A percentile compares a stretch with the other conserved stretches of the same genome.
Evolutionary conservation across 2,329 filamentous ascomycete genomes (phyloP).

Genomic region (Claviceps sp.): DNA sequence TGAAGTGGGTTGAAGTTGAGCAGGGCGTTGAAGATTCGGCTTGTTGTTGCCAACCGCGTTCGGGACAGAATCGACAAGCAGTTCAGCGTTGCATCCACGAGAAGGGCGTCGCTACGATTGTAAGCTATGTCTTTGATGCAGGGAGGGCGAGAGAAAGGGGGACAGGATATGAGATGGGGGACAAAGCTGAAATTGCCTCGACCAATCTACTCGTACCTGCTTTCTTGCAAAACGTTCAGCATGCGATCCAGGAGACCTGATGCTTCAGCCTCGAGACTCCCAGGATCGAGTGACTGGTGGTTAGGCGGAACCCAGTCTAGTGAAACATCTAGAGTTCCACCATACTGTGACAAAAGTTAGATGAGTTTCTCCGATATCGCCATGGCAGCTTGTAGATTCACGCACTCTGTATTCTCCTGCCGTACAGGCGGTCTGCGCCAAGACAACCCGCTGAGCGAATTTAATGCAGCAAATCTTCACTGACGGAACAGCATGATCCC

Average conservation of each 20-base stretch:
- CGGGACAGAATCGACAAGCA: conserved; percentile 72
- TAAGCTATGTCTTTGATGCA: conserved; percentile 4
- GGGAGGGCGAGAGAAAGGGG: not conserved
- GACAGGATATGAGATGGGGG: not conserved
- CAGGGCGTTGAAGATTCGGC: conserved; percentile 72
- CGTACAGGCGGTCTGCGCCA: conserved; percentile 77
- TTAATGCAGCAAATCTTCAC: conserved; percentile 93
- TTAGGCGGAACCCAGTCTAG: conserved; percentile 72
- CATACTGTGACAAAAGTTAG: conserved; percentile 21
- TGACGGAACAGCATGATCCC: conserved; percentile 65
- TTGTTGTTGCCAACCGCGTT: conserved; percentile 64
- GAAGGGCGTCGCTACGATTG: conserved; percentile 57
- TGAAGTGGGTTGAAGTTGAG: conserved; percentile 87
- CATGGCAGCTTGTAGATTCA: conserved; percentile 6
- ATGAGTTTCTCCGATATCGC: not conserved
- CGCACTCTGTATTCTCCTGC: conserved; percentile 72
- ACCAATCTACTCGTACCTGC: conserved; percentile 45
- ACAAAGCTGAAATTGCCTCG: not conserved
- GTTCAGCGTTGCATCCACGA: conserved; percentile 87
- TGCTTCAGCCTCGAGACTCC: conserved; percentile 82
- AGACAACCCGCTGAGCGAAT: conserved; percentile 84
- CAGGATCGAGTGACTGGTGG: conserved; percentile 66
- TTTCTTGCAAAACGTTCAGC: conserved; percentile 72
- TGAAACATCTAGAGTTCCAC: conserved; percentile 57
- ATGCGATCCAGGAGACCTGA: conserved; percentile 83